A percentile compares a stretch with the other conserved stretches of the same genome.
Evolutionary conservation across 345 rosid genomes (phyloP).

Genomic region (Sonneratia alba): DNA sequence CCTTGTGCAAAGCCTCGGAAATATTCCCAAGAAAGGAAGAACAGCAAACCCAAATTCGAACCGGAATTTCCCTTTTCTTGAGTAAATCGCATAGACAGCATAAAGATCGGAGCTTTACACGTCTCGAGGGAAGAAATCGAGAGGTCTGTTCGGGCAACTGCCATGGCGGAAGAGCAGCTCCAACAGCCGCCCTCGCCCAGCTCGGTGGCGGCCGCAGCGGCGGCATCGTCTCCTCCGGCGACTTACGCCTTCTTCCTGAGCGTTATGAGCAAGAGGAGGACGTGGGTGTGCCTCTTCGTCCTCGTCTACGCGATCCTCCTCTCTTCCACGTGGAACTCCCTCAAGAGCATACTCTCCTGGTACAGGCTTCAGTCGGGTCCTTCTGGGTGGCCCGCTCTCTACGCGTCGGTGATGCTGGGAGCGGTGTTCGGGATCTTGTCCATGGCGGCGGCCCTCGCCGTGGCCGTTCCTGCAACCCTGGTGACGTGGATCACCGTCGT

Average conservation of each 20-base stretch:
- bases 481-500: slow-evolving; percentile 85
- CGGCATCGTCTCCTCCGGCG: slow-evolving; percentile 14
- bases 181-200: slow-evolving; percentile 2
- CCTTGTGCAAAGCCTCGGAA: neutral
- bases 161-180: slow-evolving; percentile 6
- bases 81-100: neutral
- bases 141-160: neutral
- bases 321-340: slow-evolving; percentile 61
- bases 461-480: slow-evolving; percentile 87
- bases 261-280: slow-evolving; percentile 88
- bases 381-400: slow-evolving; percentile 68
- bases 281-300: slow-evolving; percentile 84
- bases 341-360: slow-evolving; percentile 70
- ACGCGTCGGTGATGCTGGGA: slow-evolving; percentile 83
- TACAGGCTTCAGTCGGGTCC: slow-evolving; percentile 33
- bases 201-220: neutral
- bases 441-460: slow-evolving; percentile 89
- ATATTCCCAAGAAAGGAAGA: neutral
- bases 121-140: neutral
- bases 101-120: neutral
- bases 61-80: neutral
- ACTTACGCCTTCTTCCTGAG: slow-evolving; percentile 41
- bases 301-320: slow-evolving; percentile 67
- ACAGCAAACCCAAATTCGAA: neutral
- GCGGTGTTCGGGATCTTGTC: slow-evolving; percentile 74